Conservation (phyloP, 2,329 filamentous ascomycete species). For the Phymatotrichopsis omnivora region DNA sequence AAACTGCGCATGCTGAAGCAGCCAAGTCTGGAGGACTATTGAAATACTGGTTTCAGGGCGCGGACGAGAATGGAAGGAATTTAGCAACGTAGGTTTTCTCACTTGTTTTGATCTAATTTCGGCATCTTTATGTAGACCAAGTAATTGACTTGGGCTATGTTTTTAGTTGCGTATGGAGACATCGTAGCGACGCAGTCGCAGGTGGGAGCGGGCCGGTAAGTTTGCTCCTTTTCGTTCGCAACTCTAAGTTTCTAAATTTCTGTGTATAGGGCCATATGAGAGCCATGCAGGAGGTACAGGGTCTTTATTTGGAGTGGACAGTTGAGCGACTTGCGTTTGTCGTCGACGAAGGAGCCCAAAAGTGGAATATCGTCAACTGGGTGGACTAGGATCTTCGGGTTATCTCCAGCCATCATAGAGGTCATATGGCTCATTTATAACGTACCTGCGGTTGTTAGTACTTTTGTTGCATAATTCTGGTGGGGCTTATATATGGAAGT, state of each 20-base stretch:
- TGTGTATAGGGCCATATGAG: conserved; percentile 34
- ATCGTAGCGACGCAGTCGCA: conserved; percentile 48
- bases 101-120: background rate
- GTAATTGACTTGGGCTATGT: background rate
- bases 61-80: conserved; percentile 60
- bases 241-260: conserved; percentile 7
- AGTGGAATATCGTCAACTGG: conserved; percentile 57
- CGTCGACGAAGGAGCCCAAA: conserved; percentile 53
- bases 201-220: conserved; percentile 51
- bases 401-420: too few species aligned
- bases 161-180: conserved; percentile 50
- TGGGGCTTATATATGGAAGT: too few species aligned
- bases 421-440: too few species aligned
- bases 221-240: conserved; percentile 18
- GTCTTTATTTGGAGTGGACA: conserved; percentile 47
- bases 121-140: background rate
- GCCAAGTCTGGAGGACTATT: conserved; percentile 68
- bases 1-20: conserved; percentile 69
- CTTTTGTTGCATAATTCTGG: too few species aligned
- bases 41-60: conserved; percentile 86
- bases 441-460: too few species aligned
- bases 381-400: too few species aligned
- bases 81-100: conserved; percentile 51
- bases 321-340: conserved; percentile 62
- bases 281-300: conserved; percentile 55